Conservation (phyloP, 164 flowering plant genomes). For the Saururus chinensis region DNA sequence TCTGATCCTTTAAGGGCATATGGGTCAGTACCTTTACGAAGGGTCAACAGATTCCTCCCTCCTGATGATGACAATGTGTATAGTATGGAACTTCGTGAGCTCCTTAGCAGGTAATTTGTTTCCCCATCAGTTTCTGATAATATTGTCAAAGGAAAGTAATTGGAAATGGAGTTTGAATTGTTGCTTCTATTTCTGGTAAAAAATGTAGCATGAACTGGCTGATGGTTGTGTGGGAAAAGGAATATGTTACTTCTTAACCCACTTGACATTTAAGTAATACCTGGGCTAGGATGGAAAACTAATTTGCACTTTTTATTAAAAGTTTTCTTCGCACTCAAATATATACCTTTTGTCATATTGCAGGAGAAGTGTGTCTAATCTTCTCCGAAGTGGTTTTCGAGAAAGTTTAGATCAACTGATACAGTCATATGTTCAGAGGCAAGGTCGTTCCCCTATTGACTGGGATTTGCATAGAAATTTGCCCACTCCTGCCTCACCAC, state of each 20-base stretch:
- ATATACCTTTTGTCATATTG: conserved; percentile 10
- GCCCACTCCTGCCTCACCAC: conserved; percentile 22
- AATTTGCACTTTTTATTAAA: background rate
- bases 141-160: background rate
- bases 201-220: no score
- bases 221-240: background rate
- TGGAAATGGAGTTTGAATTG: background rate
- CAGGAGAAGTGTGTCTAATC: conserved; percentile 92
- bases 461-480: conserved; percentile 56
- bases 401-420: conserved; percentile 73
- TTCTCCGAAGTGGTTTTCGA: conserved; percentile 83
- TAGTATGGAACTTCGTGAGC: conserved; percentile 98
- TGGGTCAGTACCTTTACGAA: conserved; percentile 47
- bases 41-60: conserved; percentile 68
- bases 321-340: background rate
- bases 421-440: conserved; percentile 84
- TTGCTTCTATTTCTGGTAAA: background rate
- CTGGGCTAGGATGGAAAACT: background rate
- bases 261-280: background rate
- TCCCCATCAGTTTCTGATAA: background rate
- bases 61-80: conserved; percentile 97
- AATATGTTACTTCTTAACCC: background rate
- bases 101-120: conserved; percentile 70
- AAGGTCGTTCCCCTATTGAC: conserved; percentile 40
- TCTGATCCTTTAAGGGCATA: conserved; percentile 55